Conservation (phyloP, 352 stramenopile genomes). For the Blastocystis sp. region DNA sequence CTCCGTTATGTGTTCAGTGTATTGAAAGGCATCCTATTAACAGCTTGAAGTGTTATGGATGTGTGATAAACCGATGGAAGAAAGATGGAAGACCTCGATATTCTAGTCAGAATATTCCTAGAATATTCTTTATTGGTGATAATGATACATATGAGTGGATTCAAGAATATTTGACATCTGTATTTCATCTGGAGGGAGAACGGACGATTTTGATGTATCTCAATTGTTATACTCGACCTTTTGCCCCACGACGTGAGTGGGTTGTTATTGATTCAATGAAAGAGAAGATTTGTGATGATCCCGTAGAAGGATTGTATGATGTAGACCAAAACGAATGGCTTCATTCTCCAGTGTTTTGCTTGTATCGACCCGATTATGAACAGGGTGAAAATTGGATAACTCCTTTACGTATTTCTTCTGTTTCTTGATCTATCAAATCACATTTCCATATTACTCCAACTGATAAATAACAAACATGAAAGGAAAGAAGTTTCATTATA, state of each 20-base stretch:
- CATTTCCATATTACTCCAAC: too few relatives aligned
- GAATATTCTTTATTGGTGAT: neutral
- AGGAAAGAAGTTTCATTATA: slow-evolving; percentile 42
- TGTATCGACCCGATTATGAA: neutral
- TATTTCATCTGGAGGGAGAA: neutral
- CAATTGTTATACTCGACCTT: neutral
- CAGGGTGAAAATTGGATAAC: too few relatives aligned
- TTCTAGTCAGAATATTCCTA: slow-evolving; percentile 19
- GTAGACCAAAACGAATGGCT: neutral
- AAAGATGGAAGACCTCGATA: neutral
- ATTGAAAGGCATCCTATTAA: neutral
- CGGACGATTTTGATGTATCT: neutral
- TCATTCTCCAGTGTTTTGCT: neutral
- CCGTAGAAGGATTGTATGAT: neutral
- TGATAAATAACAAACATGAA: neutral
- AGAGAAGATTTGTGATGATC: slow-evolving; percentile 15
- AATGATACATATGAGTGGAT: neutral
- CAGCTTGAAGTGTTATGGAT: neutral
- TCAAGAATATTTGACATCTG: neutral
- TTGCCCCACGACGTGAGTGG: neutral
- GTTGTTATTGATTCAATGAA: neutral
- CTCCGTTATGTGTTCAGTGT: neutral
- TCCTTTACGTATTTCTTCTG: too few relatives aligned
- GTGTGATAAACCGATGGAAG: neutral
- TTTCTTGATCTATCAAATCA: too few relatives aligned